These are phyloP conservation scores for Abelmoschus esculentus DNA, from an alignment of 345 rosid species.

Conservation along the genomic window DNA sequence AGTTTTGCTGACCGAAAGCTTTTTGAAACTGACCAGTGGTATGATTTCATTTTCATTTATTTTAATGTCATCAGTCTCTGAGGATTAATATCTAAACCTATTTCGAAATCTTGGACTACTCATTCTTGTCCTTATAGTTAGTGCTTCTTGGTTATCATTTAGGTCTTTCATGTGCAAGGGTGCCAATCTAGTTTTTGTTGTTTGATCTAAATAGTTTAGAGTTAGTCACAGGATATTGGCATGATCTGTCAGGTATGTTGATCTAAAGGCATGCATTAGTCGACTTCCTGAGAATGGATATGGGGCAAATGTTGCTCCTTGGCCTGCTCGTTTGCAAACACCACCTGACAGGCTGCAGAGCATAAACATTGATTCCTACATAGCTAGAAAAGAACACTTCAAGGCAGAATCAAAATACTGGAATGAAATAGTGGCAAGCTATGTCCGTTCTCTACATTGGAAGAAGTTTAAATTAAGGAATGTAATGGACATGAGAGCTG, in stretches of 20 bases:
- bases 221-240: background rate
- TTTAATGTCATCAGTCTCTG: background rate
- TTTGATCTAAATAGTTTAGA: background rate
- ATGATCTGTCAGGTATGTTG: slow-evolving; percentile 34
- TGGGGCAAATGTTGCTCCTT: too few species aligned
- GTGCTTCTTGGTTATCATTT: too few species aligned
- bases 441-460: slow-evolving; percentile 45
- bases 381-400: slow-evolving; percentile 52
- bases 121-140: too few species aligned
- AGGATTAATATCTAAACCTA: background rate
- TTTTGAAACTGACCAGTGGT: background rate
- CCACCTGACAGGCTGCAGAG: slow-evolving; percentile 57
- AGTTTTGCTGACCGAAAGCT: background rate
- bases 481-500: slow-evolving; percentile 48
- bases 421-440: slow-evolving; percentile 45
- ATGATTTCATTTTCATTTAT: background rate
- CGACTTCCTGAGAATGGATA: slow-evolving; percentile 27
- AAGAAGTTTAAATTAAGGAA: slow-evolving; percentile 41
- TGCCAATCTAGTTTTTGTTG: background rate
- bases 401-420: slow-evolving; percentile 60
- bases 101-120: too few species aligned
- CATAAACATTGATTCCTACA: slow-evolving; percentile 50
- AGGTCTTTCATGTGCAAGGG: too few species aligned
- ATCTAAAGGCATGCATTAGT: slow-evolving; percentile 44
- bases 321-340: slow-evolving; percentile 36